Evolutionary conservation across 495 filamentous ascomycete species (phyloP).

Genomic region (Penicillium canescens): DNA sequence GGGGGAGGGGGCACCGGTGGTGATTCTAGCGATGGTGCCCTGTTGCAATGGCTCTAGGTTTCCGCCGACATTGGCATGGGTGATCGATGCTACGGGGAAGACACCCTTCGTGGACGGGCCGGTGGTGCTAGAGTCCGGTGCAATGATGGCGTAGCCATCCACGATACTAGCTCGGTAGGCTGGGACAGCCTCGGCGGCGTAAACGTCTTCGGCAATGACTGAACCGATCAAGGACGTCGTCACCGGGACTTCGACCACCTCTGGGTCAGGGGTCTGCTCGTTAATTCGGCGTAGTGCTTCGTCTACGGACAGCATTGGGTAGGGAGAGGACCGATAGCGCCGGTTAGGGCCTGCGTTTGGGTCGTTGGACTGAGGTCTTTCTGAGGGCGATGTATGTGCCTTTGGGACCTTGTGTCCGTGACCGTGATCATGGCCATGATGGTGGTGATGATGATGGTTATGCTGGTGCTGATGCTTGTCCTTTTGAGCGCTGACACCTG

Average conservation of each 20-base stretch:
- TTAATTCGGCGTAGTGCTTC: slow-evolving; percentile 75
- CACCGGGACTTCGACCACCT: slow-evolving; percentile 57
- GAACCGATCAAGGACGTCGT: slow-evolving; percentile 64
- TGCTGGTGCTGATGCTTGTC: slow-evolving; percentile 35
- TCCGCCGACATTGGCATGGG: slow-evolving; percentile 74
- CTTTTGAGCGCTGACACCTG: slow-evolving; percentile 54
- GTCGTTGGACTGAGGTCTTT: slow-evolving; percentile 73
- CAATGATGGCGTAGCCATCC: slow-evolving; percentile 86
- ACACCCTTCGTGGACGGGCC: slow-evolving; percentile 65
- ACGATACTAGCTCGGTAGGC: slow-evolving; percentile 96
- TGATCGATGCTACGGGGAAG: slow-evolving; percentile 85
- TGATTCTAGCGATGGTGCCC: slow-evolving; percentile 85
- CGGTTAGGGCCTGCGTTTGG: slow-evolving; percentile 74
- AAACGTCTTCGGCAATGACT: slow-evolving; percentile 81
- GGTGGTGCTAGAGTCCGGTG: slow-evolving; percentile 42
- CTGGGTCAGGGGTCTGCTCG: slow-evolving; percentile 63
- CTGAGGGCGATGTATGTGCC: slow-evolving; percentile 66
- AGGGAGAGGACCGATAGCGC: slow-evolving; percentile 82
- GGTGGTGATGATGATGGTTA: slow-evolving; percentile 55
- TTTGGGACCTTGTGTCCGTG: slow-evolving; percentile 68
- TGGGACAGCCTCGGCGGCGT: slow-evolving; percentile 77
- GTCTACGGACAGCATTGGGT: slow-evolving; percentile 85
- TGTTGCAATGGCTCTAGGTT: slow-evolving; percentile 57
- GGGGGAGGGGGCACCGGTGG: slow-evolving; percentile 92
- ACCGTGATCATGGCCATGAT: slow-evolving; percentile 55